Conservation (phyloP, 768 basidiomycete genomes). For the Naganishia onofrii region DNA sequence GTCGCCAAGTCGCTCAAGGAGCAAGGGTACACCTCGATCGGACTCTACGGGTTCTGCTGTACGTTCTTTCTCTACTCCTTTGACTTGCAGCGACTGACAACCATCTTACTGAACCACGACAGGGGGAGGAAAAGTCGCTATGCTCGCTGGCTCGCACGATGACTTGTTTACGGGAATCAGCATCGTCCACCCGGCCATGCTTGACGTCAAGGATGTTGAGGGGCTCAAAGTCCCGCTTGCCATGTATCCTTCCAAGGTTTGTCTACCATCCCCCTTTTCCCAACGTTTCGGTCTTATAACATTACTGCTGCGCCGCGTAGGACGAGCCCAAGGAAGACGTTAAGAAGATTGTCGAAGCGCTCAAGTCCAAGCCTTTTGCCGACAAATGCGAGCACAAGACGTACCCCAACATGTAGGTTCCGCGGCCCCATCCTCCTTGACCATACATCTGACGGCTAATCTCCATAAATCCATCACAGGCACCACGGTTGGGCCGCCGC, state of each 20-base stretch:
- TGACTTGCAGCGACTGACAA: not conserved
- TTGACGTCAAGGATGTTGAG: conserved; percentile 44
- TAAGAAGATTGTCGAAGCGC: conserved; percentile 57
- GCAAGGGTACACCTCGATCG: conserved; percentile 55
- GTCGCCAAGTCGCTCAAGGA: conserved; percentile 55
- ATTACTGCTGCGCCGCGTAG: no score
- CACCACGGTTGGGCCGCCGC: conserved; percentile 66
- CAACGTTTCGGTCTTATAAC: not conserved
- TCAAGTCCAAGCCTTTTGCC: conserved; percentile 59
- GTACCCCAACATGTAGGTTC: conserved; percentile 55
- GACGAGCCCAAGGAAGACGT: conserved; percentile 44
- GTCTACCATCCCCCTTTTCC: conserved; percentile 3
- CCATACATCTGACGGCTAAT: conserved; percentile 31
- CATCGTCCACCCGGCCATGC: conserved; percentile 55
- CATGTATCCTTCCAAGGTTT: conserved; percentile 53
- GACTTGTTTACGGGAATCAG: conserved; percentile 53
- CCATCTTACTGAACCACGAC: conserved; percentile 28
- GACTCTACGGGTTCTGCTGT: conserved; percentile 55
- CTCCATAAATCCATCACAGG: conserved; percentile 55
- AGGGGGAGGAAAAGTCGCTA: conserved; percentile 52
- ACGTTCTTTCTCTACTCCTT: not conserved
- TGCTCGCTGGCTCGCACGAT: conserved; percentile 42
- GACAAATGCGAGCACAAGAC: conserved; percentile 58
- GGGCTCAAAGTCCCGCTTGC: conserved; percentile 41
- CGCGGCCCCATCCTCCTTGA: conserved; percentile 40